These are phyloP conservation scores for Discostella pseudostelligera DNA, from an alignment of 108 stramenopile species.

Conservation along the genomic window DNA sequence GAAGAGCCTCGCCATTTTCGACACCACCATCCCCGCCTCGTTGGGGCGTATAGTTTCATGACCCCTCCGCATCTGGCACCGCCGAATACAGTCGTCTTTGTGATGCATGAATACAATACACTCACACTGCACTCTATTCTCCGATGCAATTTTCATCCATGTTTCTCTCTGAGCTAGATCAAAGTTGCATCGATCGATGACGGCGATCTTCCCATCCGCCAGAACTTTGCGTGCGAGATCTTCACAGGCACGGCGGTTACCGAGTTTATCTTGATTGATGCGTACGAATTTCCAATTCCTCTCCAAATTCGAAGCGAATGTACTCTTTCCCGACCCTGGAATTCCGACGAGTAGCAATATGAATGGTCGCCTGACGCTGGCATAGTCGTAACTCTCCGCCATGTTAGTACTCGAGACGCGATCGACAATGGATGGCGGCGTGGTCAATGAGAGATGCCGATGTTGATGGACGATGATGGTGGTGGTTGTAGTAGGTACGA, in stretches of 20 bases:
- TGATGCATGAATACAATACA: conserved; percentile 34
- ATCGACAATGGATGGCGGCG: too few relatives aligned
- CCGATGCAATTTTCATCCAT: conserved; percentile 32
- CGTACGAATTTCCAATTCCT: conserved; percentile 49
- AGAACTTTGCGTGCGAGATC: conserved; percentile 19
- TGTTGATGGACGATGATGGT: too few relatives aligned
- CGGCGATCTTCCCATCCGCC: conserved; percentile 15
- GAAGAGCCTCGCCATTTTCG: conserved; percentile 21
- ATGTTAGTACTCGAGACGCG: conserved; percentile 1
- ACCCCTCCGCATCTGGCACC: conserved; percentile 28
- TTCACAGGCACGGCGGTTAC: conserved; percentile 51
- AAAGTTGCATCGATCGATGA: conserved; percentile 78
- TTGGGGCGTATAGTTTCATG: conserved; percentile 34
- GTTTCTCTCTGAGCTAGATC: conserved; percentile 47
- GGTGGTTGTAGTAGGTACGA: too few relatives aligned
- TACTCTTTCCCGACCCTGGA: conserved; percentile 70
- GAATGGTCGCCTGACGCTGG: conserved; percentile 24
- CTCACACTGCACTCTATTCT: conserved; percentile 19
- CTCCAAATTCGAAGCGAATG: conserved; percentile 50
- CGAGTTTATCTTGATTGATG: conserved; percentile 67
- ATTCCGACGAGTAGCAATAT: conserved; percentile 60
- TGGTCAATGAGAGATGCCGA: too few relatives aligned
- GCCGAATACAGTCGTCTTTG: conserved; percentile 28
- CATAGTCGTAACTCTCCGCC: conserved; percentile 1
- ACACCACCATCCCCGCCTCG: conserved; percentile 27